These are phyloP conservation scores for Leccinum ochraceum DNA, from an alignment of 768 basidiomycete species.

Conservation along the genomic window DNA sequence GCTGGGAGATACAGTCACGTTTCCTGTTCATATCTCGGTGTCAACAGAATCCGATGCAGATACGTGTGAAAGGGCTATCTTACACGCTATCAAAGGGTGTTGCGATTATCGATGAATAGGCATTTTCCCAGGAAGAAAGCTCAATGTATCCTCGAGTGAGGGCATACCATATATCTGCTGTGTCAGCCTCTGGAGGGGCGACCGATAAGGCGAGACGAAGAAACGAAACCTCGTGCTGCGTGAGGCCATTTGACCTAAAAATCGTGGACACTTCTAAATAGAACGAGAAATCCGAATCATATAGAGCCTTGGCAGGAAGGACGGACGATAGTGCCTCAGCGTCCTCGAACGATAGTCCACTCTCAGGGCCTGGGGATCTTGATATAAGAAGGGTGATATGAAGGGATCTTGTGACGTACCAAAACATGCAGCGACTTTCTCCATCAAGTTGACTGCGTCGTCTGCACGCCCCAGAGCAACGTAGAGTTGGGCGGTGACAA, in stretches of 20 bases:
- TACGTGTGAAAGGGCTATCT: constrained; percentile 36
- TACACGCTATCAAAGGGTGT: constrained; percentile 79
- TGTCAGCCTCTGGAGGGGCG: constrained; percentile 52
- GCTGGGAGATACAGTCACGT: constrained; percentile 75
- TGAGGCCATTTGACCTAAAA: constrained; percentile 60
- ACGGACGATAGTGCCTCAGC: constrained; percentile 59
- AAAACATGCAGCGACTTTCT: constrained; percentile 74
- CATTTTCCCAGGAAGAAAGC: constrained; percentile 79
- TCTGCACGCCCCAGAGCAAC: constrained; percentile 66
- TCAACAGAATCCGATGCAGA: constrained; percentile 10
- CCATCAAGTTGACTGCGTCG: constrained; percentile 71
- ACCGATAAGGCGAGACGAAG: constrained; percentile 79
- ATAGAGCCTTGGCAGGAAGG: constrained; percentile 56
- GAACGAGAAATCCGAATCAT: constrained; percentile 68
- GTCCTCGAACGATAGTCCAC: constrained; percentile 58
- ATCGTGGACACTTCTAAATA: constrained; percentile 77
- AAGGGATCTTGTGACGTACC: constrained; percentile 48
- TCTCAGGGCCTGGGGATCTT: constrained; percentile 44
- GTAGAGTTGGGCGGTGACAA: constrained; percentile 69
- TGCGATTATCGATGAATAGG: constrained; percentile 76
- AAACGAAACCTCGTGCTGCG: constrained; percentile 70
- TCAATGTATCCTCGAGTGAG: constrained; percentile 77
- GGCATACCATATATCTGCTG: constrained; percentile 74
- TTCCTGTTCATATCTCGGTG: constrained; percentile 49
- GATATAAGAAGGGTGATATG: neutral